Conservation (phyloP, 768 basidiomycete genomes). For the Hydnomerulius pinastri region DNA sequence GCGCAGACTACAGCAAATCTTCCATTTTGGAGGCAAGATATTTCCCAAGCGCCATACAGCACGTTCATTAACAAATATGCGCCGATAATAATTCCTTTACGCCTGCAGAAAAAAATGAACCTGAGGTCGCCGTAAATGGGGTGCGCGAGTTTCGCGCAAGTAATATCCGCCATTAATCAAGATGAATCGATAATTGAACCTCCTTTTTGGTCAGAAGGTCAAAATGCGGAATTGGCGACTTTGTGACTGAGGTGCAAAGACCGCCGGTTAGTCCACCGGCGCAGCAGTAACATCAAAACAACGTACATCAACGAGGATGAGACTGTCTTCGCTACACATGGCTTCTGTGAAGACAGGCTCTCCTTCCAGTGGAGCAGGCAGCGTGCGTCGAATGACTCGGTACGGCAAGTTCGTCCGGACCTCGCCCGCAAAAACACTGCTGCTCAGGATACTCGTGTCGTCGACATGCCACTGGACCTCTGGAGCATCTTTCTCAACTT, state of each 20-base stretch:
- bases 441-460: slow-evolving; percentile 26
- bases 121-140: no score
- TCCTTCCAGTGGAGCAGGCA: slow-evolving; percentile 12
- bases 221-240: slow-evolving; percentile 29
- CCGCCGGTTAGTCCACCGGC: neutral
- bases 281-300: neutral
- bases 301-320: slow-evolving; percentile 53
- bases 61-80: no score
- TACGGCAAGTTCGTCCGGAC: slow-evolving; percentile 51
- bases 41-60: neutral
- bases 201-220: slow-evolving; percentile 26
- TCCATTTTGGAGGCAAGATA: no score
- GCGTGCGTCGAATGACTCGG: slow-evolving; percentile 33
- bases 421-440: slow-evolving; percentile 41
- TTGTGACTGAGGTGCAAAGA: slow-evolving; percentile 14
- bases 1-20: no score
- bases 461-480: slow-evolving; percentile 25
- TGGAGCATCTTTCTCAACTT: slow-evolving; percentile 1
- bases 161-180: no score
- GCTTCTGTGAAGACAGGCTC: slow-evolving; percentile 26
- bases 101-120: no score
- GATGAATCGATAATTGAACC: no score
- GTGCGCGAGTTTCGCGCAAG: no score
- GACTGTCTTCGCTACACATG: slow-evolving; percentile 59
- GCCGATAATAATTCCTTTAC: no score